phyloP scores from a whole-genome alignment of 352 stramenopile genomes.

The Globisporangium cystogenes region DNA sequence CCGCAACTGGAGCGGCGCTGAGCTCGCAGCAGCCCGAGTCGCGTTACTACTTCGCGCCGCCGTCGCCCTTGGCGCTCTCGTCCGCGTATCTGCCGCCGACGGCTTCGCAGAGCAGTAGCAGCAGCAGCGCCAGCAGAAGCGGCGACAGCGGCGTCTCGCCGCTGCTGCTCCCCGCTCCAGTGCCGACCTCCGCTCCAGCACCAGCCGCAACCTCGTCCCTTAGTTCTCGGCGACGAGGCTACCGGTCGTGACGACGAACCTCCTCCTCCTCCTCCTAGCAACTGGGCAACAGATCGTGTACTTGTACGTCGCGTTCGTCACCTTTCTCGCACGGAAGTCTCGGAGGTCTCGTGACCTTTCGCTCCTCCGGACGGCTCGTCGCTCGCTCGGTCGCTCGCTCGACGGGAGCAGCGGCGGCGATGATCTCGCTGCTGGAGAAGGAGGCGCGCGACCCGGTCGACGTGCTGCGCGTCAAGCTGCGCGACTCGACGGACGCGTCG shows the following conservation, averaged over 20 bases:
- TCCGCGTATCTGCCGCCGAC: conserved; percentile 9
- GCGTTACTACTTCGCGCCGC: conserved; percentile 41
- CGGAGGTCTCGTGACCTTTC: too few species aligned
- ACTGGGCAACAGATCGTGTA: too few species aligned
- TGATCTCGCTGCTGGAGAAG: conserved; percentile 83
- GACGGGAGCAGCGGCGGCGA: too few species aligned
- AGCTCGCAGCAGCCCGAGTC: conserved; percentile 15
- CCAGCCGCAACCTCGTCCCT: not conserved
- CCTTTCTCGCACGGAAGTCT: too few species aligned
- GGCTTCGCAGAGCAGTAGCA: not conserved
- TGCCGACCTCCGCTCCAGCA: not conserved
- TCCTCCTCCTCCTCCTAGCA: too few species aligned
- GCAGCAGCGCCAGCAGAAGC: not conserved
- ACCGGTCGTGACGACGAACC: not conserved
- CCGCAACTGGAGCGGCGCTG: conserved; percentile 3
- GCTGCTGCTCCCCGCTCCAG: not conserved
- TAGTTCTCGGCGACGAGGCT: not conserved
- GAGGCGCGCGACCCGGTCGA: conserved; percentile 79
- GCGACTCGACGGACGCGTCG: conserved; percentile 76
- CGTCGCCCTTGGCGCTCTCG: not conserved
- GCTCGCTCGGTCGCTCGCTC: not conserved
- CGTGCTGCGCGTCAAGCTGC: conserved; percentile 75
- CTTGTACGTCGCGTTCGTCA: not conserved
- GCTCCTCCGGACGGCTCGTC: not conserved
- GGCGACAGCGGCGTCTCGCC: not conserved